These are phyloP conservation scores for Penicillium tannophilum DNA, from an alignment of 495 filamentous ascomycete genomes.

Conservation along the genomic window DNA sequence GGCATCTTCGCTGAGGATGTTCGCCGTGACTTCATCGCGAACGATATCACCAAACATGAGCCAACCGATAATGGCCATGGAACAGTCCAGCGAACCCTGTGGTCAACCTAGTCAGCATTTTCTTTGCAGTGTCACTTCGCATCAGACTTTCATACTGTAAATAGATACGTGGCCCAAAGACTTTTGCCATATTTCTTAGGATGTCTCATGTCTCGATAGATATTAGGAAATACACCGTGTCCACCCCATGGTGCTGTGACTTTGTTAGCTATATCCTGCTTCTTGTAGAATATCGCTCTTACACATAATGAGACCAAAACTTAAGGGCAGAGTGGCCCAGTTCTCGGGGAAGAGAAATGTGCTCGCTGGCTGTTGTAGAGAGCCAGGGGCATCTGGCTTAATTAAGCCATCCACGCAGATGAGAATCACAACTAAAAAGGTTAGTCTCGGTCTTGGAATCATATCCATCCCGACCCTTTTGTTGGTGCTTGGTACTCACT, in stretches of 20 bases:
- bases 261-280: constrained; percentile 7
- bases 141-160: constrained; percentile 65
- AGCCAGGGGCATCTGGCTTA: constrained; percentile 79
- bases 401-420: constrained; percentile 83
- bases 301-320: constrained; percentile 94
- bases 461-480: not conserved
- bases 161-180: constrained; percentile 81
- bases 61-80: constrained; percentile 78
- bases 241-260: constrained; percentile 82
- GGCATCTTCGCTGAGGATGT: constrained; percentile 69
- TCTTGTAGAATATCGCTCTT: constrained; percentile 20
- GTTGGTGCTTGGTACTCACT: constrained; percentile 61
- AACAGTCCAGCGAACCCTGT: constrained; percentile 76
- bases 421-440: constrained; percentile 67
- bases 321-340: constrained; percentile 88
- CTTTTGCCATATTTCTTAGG: constrained; percentile 80
- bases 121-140: not conserved
- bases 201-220: constrained; percentile 97
- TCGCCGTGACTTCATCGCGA: constrained; percentile 86
- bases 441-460: not conserved
- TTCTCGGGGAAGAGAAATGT: constrained; percentile 76
- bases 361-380: constrained; percentile 76
- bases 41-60: constrained; percentile 93
- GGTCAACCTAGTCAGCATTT: constrained; percentile 13
- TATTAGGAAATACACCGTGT: constrained; percentile 93